phyloP scores from a whole-genome alignment of 2,329 filamentous ascomycete species.

The Sclerotinia glacialis region DNA sequence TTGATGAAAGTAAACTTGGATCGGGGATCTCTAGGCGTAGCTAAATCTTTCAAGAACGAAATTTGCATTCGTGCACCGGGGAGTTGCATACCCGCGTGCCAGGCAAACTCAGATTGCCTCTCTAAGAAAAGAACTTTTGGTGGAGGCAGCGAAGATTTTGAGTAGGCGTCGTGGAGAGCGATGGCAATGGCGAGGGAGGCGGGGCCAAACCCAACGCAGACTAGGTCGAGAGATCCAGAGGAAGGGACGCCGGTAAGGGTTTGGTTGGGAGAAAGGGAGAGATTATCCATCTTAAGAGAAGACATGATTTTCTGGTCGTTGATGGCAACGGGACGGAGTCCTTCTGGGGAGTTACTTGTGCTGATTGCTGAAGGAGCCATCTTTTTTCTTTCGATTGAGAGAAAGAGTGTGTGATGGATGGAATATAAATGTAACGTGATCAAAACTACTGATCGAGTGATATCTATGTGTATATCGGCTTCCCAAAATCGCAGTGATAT shows the following conservation, averaged over 20 bases:
- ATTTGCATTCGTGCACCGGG: conserved; percentile 97
- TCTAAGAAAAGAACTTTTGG: conserved; percentile 86
- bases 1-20: conserved; percentile 95
- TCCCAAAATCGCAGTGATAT: not conserved
- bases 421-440: conserved; percentile 4
- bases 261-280: conserved; percentile 16
- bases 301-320: conserved; percentile 17
- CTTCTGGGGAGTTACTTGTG: conserved; percentile 21
- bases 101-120: conserved; percentile 77
- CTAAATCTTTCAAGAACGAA: conserved; percentile 94
- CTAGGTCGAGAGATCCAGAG: conserved; percentile 73
- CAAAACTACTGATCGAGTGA: conserved; percentile 19
- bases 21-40: conserved; percentile 80
- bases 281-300: conserved; percentile 5
- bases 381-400: not conserved
- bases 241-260: conserved; percentile 10
- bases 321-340: conserved; percentile 4
- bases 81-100: conserved; percentile 94
- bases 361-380: conserved; percentile 36
- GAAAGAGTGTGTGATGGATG: not conserved
- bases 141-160: conserved; percentile 40
- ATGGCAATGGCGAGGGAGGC: conserved; percentile 87
- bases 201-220: conserved; percentile 91
- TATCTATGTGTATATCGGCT: not conserved
- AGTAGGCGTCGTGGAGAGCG: conserved; percentile 76